A percentile compares a stretch with the other conserved stretches of the same genome.
Conservation (phyloP, 176 grass and related monocot species). For the Bothriochloa decipiens region DNA sequence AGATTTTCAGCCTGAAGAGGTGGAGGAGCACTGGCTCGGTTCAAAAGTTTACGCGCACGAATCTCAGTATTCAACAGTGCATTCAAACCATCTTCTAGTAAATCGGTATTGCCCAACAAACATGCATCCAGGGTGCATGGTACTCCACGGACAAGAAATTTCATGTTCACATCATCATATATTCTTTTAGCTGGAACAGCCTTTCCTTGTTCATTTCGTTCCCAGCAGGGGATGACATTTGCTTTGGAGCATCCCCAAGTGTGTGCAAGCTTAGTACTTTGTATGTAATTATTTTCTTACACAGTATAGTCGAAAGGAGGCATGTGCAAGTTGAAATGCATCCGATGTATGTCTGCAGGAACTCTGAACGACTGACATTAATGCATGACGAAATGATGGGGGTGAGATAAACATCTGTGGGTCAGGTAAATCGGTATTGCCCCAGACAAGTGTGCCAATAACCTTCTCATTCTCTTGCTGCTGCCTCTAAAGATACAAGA, state of each 20-base stretch:
- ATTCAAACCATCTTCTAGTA: constrained; percentile 73
- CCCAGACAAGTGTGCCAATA: constrained; percentile 70
- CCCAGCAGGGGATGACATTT: constrained; percentile 37
- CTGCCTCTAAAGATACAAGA: constrained; percentile 67
- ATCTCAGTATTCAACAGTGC: constrained; percentile 52
- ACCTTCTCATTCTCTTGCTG: constrained; percentile 63
- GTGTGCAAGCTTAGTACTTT: constrained; percentile 37
- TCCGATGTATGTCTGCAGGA: constrained; percentile 71
- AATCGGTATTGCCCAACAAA: no score
- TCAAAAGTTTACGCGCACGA: constrained; percentile 60
- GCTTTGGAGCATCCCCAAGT: constrained; percentile 68
- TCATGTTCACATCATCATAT: constrained; percentile 57
- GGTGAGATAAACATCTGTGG: constrained; percentile 49
- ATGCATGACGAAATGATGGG: constrained; percentile 52
- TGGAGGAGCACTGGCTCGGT: constrained; percentile 58
- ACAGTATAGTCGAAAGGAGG: constrained; percentile 70
- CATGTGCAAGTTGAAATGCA: constrained; percentile 77
- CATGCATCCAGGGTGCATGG: constrained; percentile 63
- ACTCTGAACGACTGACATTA: constrained; percentile 66
- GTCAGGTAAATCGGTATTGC: constrained; percentile 50
- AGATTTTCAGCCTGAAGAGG: constrained; percentile 58
- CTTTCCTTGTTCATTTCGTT: constrained; percentile 43
- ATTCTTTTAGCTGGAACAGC: constrained; percentile 54
- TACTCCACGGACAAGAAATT: constrained; percentile 64
- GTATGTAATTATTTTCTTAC: constrained; percentile 46